phyloP scores from a whole-genome alignment of 2,329 filamentous ascomycete genomes.

The Epichloe baconii region DNA sequence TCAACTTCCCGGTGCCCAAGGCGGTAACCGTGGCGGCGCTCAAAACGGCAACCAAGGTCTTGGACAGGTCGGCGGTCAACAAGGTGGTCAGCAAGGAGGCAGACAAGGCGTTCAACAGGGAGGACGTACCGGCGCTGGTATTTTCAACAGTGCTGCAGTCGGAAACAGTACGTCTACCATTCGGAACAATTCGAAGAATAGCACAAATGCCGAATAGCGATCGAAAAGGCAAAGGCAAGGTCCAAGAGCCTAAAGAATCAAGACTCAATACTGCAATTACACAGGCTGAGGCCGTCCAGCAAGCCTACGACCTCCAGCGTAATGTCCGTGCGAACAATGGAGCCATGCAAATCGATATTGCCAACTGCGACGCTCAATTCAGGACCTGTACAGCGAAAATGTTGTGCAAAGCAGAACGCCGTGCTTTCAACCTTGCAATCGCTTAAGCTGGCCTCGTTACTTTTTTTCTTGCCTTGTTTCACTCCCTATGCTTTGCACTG shows the following conservation, averaged over 20 bases:
- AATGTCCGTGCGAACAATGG: too few relatives aligned
- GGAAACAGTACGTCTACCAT: neutral
- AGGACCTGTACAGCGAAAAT: too few relatives aligned
- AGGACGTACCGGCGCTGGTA: neutral
- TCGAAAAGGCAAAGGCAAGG: neutral
- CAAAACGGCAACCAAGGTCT: neutral
- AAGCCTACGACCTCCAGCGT: too few relatives aligned
- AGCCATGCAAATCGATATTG: too few relatives aligned
- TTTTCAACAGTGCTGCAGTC: neutral
- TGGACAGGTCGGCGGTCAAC: neutral
- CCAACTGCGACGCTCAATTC: too few relatives aligned
- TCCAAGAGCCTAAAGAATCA: too few relatives aligned
- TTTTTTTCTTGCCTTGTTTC: neutral
- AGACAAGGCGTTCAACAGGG: neutral
- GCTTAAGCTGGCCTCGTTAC: neutral
- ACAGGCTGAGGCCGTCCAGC: too few relatives aligned
- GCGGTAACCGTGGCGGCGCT: too few relatives aligned
- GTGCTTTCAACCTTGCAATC: neutral
- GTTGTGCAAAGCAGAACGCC: neutral
- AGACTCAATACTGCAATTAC: too few relatives aligned
- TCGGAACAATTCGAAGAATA: neutral
- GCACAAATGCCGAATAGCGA: neutral
- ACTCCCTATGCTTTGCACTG: neutral
- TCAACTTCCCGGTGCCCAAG: too few relatives aligned
- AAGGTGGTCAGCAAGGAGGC: neutral